Base-by-base conservation (phyloP, 768 basidiomycete species). In the Psilocybe cubensis region DNA sequence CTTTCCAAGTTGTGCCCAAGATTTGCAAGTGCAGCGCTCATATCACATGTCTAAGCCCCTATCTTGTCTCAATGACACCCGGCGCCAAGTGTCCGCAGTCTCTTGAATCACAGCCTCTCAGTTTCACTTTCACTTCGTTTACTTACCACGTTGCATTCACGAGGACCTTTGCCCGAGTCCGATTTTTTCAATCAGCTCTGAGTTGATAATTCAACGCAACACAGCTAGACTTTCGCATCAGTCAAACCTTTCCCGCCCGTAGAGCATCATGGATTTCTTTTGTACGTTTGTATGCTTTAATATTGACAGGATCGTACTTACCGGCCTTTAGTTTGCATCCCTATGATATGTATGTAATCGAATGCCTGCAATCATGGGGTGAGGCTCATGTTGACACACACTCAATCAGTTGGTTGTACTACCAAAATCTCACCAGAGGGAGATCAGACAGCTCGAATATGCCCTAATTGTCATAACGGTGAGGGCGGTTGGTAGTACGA, bases 381-480 rank as follows among this genome's bases (percentile, higher is more conserved):
- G 31, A 27, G 24, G 4, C 25, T 25, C 28, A 33, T 23, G n/a
- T 24, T 33, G 7, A 6, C 20, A n/a, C 43, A 29, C 6, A 44
- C 24, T 35, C 35, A 4, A 48, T 48, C 64, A 89, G 88, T 84
- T 60, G 87, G 88, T 31, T 86, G 85, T 69, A 76, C 81, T 47
- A 83, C 80, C 38, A 82, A 74, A 60, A 62, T 86, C 59, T 80
- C 79, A 54, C 77, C 83, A 11, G 79, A 83, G 29, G 84, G 81
- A 23, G 76, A 80, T 54, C 77, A 76, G 50, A 79, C 75, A 11
- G 69, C 81, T 18, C 78, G 86, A 52, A 68, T 89, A 42, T 90
- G 88, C 62, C 88, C 88, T 2, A 72, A 81, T 55, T 90, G 88
- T 62, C 74, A 86, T 66, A 89, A 89, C 47, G 82, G 88, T 86